phyloP scores from a whole-genome alignment of 257 asterid species.

The Fraxinus anomala region DNA sequence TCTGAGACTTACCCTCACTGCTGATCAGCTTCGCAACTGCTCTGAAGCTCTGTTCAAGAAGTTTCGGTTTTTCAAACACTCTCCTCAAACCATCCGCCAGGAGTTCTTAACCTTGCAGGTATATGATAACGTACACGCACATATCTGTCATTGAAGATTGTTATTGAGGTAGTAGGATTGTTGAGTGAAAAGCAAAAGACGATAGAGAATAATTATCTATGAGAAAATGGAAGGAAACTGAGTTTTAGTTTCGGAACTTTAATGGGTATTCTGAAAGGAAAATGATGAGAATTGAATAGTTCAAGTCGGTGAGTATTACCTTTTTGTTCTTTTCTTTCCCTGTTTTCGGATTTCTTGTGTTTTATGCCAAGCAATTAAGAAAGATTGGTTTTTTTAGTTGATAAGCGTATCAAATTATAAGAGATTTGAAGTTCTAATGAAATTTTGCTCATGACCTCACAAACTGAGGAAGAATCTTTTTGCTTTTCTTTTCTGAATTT shows the following conservation, averaged over 20 bases:
- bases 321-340: no score
- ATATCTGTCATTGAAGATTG: not conserved
- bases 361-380: not conserved
- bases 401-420: not conserved
- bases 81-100: constrained; percentile 31
- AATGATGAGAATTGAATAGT: no score
- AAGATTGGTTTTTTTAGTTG: not conserved
- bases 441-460: not conserved
- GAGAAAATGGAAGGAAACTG: not conserved
- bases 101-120: constrained; percentile 47
- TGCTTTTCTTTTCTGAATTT: not conserved
- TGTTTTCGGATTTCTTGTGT: not conserved
- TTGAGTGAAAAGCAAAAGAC: not conserved
- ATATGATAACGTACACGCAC: not conserved
- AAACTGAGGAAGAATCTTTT: not conserved
- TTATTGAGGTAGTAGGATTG: not conserved
- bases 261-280: not conserved
- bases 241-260: not conserved
- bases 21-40: constrained; percentile 47
- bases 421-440: not conserved
- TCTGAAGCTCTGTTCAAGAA: no score
- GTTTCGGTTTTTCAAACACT: no score
- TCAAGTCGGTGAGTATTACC: no score
- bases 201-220: not conserved
- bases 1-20: constrained; percentile 25